Base-by-base conservation (phyloP, 768 basidiomycete species). In the Lactifluus rugatus region DNA sequence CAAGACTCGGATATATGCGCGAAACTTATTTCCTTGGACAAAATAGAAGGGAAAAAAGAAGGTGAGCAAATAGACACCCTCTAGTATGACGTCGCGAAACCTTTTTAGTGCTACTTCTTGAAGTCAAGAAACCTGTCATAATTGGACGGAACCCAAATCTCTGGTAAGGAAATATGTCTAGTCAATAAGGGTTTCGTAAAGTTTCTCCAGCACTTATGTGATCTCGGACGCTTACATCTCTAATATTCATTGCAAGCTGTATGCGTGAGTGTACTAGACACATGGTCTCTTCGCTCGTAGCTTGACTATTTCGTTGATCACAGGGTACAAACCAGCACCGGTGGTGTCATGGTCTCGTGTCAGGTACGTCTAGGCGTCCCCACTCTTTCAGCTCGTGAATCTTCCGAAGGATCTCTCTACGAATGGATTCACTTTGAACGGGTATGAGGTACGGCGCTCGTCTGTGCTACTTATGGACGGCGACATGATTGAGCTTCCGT, bases 391-490 rank as follows among this genome's bases (percentile, higher is more conserved):
- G 8, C 50, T 32, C 11, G 14, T 32, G 39, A 62, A 56, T 41
- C 31, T 4, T 53, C 41, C 7, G 10, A 61, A 90, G 88, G 89
- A 91, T 68, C 37, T 82, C 25, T 92, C 89, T 1, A 81, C 84
- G 19, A 91, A 92, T 59, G 89, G 89, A 1, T 71, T 89, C 37
- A 68, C 78, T 31, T 73, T 90, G 48, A 92, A 92, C 64, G 83
- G 79, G 0, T 79, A 87, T 64, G 76, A 77, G 48, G 81, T 91
- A 39, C 77, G 78, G 51, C 88, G 84, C 67, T 73, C 78, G 0
- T 81, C 82, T 0, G 78, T 85, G 23, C 84, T 92, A 54, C 73
- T 92, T 14, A 83, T 87, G 84, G 79, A 92, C 65, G 85, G 87
- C 7, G 89, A 92, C 66, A 67, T 76, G 1, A 70, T 92, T 50